Evolutionary conservation across 495 filamentous ascomycete species (phyloP).

Genomic region (Staphylotrichum longicolle): DNA sequence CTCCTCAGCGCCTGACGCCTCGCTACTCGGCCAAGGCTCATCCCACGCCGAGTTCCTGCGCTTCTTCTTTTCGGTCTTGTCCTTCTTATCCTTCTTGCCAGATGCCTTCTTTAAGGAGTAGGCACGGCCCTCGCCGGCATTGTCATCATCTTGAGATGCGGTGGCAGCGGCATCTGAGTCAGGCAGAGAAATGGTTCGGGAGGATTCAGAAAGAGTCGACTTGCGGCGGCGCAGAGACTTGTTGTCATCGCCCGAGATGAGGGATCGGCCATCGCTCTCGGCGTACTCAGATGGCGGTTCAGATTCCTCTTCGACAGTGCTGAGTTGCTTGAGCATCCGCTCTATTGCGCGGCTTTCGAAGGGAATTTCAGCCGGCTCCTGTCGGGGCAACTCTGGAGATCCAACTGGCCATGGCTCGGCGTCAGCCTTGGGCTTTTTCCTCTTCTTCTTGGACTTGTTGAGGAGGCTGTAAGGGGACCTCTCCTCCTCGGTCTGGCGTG

Average conservation of each 20-base stretch:
- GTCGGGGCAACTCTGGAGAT: constrained; percentile 18
- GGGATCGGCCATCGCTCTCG: constrained; percentile 22
- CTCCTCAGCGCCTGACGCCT: constrained; percentile 19
- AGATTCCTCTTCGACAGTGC: constrained; percentile 34
- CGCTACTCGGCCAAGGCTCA: constrained; percentile 27
- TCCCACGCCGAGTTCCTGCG: constrained; percentile 22
- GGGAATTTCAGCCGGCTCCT: constrained; percentile 16
- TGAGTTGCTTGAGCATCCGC: constrained; percentile 28
- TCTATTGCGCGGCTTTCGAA: constrained; percentile 24
- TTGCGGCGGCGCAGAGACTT: constrained; percentile 2
- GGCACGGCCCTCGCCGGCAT: constrained; percentile 1
- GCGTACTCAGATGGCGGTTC: constrained; percentile 21
- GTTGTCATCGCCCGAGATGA: constrained; percentile 13
- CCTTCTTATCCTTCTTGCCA: constrained; percentile 15
- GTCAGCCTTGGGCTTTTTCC: constrained; percentile 19
- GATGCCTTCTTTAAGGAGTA: constrained; percentile 28
- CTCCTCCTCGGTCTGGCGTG: constrained; percentile 18
- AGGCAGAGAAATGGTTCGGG: constrained; percentile 8
- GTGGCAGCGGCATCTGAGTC: neutral
- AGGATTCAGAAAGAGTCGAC: constrained; percentile 19
- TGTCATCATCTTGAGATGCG: neutral
- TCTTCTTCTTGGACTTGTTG: constrained; percentile 34
- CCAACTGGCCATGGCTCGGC: constrained; percentile 28
- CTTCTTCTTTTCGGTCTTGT: constrained; percentile 35
- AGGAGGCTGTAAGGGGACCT: constrained; percentile 30